Evolutionary conservation across 176 grass and related monocot genomes (phyloP), one percentile per base, ranked within the genome.

Genomic region (Poa pratensis): DNA sequence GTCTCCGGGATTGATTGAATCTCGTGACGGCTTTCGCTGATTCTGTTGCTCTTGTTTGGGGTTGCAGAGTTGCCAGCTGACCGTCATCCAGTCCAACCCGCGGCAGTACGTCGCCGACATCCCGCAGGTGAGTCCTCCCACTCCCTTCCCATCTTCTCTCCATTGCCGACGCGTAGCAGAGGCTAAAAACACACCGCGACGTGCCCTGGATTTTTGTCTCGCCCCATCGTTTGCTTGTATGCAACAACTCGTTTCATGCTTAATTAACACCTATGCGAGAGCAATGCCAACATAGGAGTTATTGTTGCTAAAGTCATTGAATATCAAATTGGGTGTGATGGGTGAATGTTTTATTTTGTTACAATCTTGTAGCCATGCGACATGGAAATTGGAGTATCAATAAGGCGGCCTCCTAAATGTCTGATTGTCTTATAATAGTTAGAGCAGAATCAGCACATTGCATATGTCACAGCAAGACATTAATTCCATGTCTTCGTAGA

Each of bases 31-130:
- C 17, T 75, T 63, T 79, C 32, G 7, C 86, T 79, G 78, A 70
- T 86, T 61, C 74, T 34, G 0, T 5, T 69, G 22, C 23, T 17
- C 57, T 22, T 50, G 15, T 39, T 77, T 42, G 53, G 70, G 70
- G 11, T 3, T 92, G 70, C 72, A 97, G 95, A 96, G 94, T 69
- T 99, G 96, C 28, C 96, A 99, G 30, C 34, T 99, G 18, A 91
- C 80, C 8, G 96, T 96, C 52, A 92, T 85, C 53, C 94, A 99
- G 84, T 32, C 74, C 6, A 99, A 99, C 86, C 93, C 96, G 9
- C 88, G 96, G 48, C 96, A 99, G 79, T 99, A 99, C 76, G 88
- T 87, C 2, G 96, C 96, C 3, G 90, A 99, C 63, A 91, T 99
- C 46, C 96, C 96, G 3, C 89, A 94, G 96, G 96, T 94, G 77